Evolutionary conservation across 164 flowering plant species (phyloP), one percentile per base, ranked within the genome.

Genomic region (Chimonanthus praecox): DNA sequence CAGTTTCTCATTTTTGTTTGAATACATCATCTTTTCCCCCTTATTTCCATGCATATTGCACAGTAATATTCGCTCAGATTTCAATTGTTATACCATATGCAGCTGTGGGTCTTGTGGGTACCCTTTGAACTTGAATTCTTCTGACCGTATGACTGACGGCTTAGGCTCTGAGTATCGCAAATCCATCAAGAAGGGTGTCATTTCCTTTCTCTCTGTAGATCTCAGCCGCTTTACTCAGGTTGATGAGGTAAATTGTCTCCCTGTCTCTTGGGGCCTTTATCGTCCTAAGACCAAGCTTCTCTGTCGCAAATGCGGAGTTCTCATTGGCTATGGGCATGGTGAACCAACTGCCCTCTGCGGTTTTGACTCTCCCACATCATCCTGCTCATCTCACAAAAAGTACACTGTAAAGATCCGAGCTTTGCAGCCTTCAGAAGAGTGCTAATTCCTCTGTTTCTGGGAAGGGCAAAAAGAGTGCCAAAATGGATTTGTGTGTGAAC

Each of bases 101-200:
- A 89, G 94, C 69, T 89, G 91, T 69, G 88, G 89, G 43, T 86
- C 89, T 69, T 88, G 91, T 74, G 90, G 87, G 44, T 90, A 87
- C 78, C 84, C 85, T 78, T 73, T 88, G 80, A 90, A 87, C 73
- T 78, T 90, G 74, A 71, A 72, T 69, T 86, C 94, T 71, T 83
- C 88, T 3, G 78, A 81, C 72, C 83, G 81, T 46, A 74, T 80
- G 73, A 82, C 93, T 58, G 80, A 89, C 60, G 78, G 73, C 64
- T 77, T 83, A 49, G 84, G 80, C 66, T 84, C 89, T n/a, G 78
- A 79, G 44, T 87, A 86, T 75, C 83, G 50, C 10, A 86, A 85
- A 75, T 83, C 89, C 72, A 77, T 82, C 74, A 87, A 80, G 80
- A 88, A 86, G 72, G 91, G 89, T 47, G 78, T 72, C 11, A 83